Conservation (phyloP, 1,284 basidiomycete genomes). For the Apiotrichum montevideense region DNA sequence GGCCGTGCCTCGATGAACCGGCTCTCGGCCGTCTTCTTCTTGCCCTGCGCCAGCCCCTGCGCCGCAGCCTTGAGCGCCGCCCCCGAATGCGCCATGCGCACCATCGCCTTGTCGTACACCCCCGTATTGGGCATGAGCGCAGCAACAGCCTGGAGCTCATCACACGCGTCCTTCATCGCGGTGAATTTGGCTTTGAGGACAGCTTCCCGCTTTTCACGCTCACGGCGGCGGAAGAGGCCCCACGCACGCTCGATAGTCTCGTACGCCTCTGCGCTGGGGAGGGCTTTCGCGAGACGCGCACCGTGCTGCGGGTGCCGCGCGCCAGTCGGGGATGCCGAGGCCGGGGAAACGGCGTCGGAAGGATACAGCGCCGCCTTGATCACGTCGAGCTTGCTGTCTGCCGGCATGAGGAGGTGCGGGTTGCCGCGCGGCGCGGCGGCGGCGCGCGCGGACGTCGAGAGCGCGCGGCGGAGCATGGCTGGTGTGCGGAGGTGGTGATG, state of each 20-base stretch:
- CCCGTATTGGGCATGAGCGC: slow-evolving; percentile 5
- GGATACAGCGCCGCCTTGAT: slow-evolving; percentile 76
- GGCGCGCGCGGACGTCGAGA: no score
- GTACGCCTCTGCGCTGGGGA: slow-evolving; percentile 80
- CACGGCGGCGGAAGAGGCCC: slow-evolving; percentile 69
- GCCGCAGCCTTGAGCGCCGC: slow-evolving; percentile 9
- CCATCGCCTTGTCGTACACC: slow-evolving; percentile 69
- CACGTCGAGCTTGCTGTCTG: slow-evolving; percentile 62
- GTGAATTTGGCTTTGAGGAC: slow-evolving; percentile 66
- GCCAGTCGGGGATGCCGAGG: slow-evolving; percentile 59
- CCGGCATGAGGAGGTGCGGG: slow-evolving; percentile 4
- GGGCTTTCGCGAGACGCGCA: slow-evolving; percentile 65
- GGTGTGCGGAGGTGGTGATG: no score
- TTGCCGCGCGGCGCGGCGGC: no score
- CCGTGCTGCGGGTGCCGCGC: slow-evolving; percentile 70
- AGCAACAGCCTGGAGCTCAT: slow-evolving; percentile 56
- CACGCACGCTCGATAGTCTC: slow-evolving; percentile 90
- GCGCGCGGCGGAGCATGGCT: no score
- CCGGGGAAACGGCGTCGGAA: slow-evolving; percentile 51
- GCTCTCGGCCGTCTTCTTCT: slow-evolving; percentile 57
- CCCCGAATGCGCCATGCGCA: slow-evolving; percentile 53
- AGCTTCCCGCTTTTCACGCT: slow-evolving; percentile 61
- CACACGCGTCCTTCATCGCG: slow-evolving; percentile 72
- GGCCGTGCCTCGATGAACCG: slow-evolving; percentile 68
- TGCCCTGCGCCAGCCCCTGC: slow-evolving; percentile 49